phyloP scores from a whole-genome alignment of 208 protist species.

The Trypanosoma cruzi region DNA sequence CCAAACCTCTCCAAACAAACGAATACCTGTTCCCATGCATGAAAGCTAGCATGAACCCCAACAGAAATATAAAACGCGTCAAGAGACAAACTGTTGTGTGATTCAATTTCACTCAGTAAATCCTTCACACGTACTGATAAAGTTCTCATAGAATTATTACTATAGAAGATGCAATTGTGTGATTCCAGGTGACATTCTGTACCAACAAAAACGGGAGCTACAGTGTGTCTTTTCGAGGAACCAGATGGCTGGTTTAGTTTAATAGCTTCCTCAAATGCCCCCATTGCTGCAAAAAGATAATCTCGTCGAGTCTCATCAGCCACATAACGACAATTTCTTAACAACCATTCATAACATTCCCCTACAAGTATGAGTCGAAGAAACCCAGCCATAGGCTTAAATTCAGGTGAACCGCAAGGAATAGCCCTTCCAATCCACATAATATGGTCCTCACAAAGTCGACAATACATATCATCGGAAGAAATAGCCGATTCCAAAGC shows the following conservation, averaged over 20 bases:
- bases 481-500: conserved; percentile 30
- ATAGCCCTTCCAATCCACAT: conserved; percentile 48
- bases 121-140: conserved; percentile 12
- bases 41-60: conserved; percentile 9
- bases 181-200: conserved; percentile 40
- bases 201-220: conserved; percentile 41
- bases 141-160: neutral
- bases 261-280: conserved; percentile 41
- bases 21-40: conserved; percentile 7
- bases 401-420: conserved; percentile 31
- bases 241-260: conserved; percentile 26
- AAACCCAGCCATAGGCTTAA: conserved; percentile 40
- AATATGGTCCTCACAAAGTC: conserved; percentile 39
- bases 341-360: conserved; percentile 54
- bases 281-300: conserved; percentile 37
- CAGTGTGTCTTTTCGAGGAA: conserved; percentile 13
- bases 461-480: conserved; percentile 38
- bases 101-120: conserved; percentile 9
- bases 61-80: conserved; percentile 17
- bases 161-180: conserved; percentile 28
- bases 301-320: conserved; percentile 24
- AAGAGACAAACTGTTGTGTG: neutral
- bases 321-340: conserved; percentile 39
- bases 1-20: conserved; percentile 6
- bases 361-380: conserved; percentile 40